Evolutionary conservation across 2,329 filamentous ascomycete species (phyloP), one percentile per base, ranked within the genome.

Genomic region (Fusarium zealandicum): DNA sequence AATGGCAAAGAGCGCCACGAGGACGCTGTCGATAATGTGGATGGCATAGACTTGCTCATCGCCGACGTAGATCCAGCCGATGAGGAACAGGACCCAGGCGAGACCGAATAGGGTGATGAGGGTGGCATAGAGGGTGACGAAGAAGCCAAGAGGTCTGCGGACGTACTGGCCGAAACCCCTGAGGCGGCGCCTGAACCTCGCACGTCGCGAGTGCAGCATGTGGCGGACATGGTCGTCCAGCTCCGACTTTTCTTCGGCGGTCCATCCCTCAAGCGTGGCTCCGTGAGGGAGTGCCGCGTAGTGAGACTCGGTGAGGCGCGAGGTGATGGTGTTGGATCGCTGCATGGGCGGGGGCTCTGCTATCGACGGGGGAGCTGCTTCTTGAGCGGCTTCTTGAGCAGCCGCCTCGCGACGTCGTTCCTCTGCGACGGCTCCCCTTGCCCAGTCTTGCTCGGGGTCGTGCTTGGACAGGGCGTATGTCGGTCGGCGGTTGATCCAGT

Each of bases 81-180:
- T 96, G 48, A 96, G 78, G 74, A 93, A 95, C n/a, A 96, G 81
- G 1, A 96, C 91, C 92, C 91, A 96, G 0, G 90, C 90, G 11
- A 93, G 79, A 67, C 91, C 91, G 65, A 96, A 96, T 0, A 93
- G 78, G 0, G 91, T 95, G 64, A 96, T 93, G 16, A 93, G 79
- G 1, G 83, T 87, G 8, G 90, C 91, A 72, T 96, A 96, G 4
- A 96, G 75, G 0, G 90, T 95, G 53, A 96, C 89, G 48, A 93
- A 81, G 69, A 95, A 91, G 1, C 92, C 92, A 31, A 96, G 80
- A 1, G 92, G 90, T 64, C 86, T 85, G 32, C 81, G 81, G 12
- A 92, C 82, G 68, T 96, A 96, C 73, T 93, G 86, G 3, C 86
- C 84, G 67, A 96, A 96, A 0, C 90, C 91, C 70, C 85, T 88